A percentile compares a stretch with the other conserved stretches of the same genome.
Evolutionary conservation across 768 basidiomycete genomes (phyloP).

Genomic region (Rhizopogon vesiculosus): DNA sequence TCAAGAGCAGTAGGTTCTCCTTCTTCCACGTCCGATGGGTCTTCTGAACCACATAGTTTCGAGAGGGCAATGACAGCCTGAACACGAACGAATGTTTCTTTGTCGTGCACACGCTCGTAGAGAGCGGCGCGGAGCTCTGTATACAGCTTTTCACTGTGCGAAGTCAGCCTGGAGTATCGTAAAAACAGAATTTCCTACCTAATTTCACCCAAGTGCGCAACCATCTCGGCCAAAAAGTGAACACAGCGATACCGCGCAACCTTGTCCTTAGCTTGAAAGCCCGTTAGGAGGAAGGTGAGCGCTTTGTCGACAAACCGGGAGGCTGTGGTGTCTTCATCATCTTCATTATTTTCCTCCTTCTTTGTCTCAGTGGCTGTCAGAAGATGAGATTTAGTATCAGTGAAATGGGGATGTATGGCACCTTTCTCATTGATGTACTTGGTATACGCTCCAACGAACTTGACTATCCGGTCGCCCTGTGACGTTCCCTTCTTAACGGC

Average conservation of each 20-base stretch:
- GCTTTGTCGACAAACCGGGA: constrained; percentile 66
- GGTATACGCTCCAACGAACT: constrained; percentile 78
- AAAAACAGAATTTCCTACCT: constrained; percentile 52
- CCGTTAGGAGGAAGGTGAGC: constrained; percentile 68
- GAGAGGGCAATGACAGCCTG: constrained; percentile 80
- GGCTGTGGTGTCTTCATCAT: constrained; percentile 63
- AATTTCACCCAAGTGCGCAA: constrained; percentile 75
- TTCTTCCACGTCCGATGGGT: constrained; percentile 48
- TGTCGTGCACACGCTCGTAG: constrained; percentile 73
- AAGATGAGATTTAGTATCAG: not conserved
- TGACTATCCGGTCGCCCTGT: constrained; percentile 73
- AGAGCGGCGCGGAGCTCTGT: constrained; percentile 53
- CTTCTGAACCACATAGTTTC: constrained; percentile 71
- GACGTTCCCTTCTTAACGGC: constrained; percentile 75
- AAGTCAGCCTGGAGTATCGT: not conserved
- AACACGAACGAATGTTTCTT: constrained; percentile 68
- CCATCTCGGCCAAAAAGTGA: constrained; percentile 74
- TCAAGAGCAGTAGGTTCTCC: constrained; percentile 44
- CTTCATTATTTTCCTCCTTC: constrained; percentile 32
- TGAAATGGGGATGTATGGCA: constrained; percentile 22
- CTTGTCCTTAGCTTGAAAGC: constrained; percentile 86
- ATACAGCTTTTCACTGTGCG: constrained; percentile 71
- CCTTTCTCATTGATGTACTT: constrained; percentile 76
- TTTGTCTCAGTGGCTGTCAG: constrained; percentile 32
- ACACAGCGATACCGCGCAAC: constrained; percentile 75